These are phyloP conservation scores for Aphanoascus verrucosus DNA, from an alignment of 2,329 filamentous ascomycete genomes.

Conservation along the genomic window DNA sequence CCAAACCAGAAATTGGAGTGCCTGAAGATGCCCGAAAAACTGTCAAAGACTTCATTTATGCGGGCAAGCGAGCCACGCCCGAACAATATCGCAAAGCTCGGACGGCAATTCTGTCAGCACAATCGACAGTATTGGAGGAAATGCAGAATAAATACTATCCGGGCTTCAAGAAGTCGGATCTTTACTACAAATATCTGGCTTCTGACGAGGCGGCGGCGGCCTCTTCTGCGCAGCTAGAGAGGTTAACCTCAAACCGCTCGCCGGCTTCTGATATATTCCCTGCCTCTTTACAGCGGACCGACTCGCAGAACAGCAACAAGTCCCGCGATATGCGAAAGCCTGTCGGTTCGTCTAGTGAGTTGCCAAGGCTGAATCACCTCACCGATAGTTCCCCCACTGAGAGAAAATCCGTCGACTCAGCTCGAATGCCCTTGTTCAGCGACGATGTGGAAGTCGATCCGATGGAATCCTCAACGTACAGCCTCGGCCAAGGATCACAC, in stretches of 20 bases:
- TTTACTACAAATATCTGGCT: slow-evolving; percentile 93
- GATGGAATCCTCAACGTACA: slow-evolving; percentile 66
- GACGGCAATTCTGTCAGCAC: slow-evolving; percentile 67
- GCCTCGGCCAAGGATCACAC: slow-evolving; percentile 61
- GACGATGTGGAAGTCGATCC: slow-evolving; percentile 64
- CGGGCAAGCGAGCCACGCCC: slow-evolving; percentile 63
- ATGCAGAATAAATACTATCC: slow-evolving; percentile 74
- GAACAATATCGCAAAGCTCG: slow-evolving; percentile 75
- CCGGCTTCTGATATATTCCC: slow-evolving; percentile 28
- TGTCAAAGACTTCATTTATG: slow-evolving; percentile 67
- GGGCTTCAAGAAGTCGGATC: slow-evolving; percentile 79
- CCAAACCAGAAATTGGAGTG: slow-evolving; percentile 69
- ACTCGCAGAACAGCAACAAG: slow-evolving; percentile 37
- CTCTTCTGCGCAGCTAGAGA: slow-evolving; percentile 19
- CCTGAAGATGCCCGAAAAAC: slow-evolving; percentile 56
- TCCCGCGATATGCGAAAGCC: slow-evolving; percentile 47
- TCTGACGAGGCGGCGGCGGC: slow-evolving; percentile 55
- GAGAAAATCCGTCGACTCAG: slow-evolving; percentile 63
- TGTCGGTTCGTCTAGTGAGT: slow-evolving; percentile 51
- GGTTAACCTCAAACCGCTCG: slow-evolving; percentile 5
- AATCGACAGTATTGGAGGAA: slow-evolving; percentile 71
- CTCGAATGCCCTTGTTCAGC: slow-evolving; percentile 57
- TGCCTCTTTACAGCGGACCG: slow-evolving; percentile 37
- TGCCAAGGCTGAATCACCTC: slow-evolving; percentile 25
- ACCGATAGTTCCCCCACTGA: slow-evolving; percentile 34